Evolutionary conservation across 139 green algal genomes (phyloP).

Genomic region (Micractinium conductrix): DNA sequence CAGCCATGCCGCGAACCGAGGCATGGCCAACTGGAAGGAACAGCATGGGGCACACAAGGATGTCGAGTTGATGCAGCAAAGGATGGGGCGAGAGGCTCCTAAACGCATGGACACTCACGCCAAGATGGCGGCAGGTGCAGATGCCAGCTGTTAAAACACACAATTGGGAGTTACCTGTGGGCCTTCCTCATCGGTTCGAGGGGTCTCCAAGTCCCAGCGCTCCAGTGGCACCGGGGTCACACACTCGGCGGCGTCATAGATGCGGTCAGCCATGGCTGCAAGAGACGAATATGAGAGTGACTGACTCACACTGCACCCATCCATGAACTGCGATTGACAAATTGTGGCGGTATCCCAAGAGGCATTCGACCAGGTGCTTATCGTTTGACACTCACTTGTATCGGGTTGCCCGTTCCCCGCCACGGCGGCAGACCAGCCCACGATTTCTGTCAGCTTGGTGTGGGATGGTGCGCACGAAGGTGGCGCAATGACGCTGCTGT

Average conservation of each 20-base stretch:
- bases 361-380: too few relatives aligned
- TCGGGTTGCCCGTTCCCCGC: not conserved
- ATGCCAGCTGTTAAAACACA: too few relatives aligned
- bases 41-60: too few relatives aligned
- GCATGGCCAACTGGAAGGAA: not conserved
- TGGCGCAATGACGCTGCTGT: not conserved
- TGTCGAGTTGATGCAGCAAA: too few relatives aligned
- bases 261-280: not conserved
- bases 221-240: not conserved
- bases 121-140: not conserved
- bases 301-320: not conserved
- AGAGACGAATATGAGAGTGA: not conserved
- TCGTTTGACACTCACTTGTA: not conserved
- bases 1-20: conserved; percentile 18
- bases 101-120: not conserved
- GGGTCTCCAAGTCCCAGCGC: conserved; percentile 35
- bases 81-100: too few relatives aligned
- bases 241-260: not conserved
- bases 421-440: conserved; percentile 3
- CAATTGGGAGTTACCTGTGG: not conserved
- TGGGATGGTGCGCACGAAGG: too few relatives aligned
- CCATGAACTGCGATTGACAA: not conserved
- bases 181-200: too few relatives aligned
- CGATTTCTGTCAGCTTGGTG: not conserved
- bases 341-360: not conserved